Percentiles rank a stretch among this genome's conserved stretches.
Evolutionary conservation across 768 basidiomycete genomes (phyloP).

Genomic region (Pulveroboletus sp.): DNA sequence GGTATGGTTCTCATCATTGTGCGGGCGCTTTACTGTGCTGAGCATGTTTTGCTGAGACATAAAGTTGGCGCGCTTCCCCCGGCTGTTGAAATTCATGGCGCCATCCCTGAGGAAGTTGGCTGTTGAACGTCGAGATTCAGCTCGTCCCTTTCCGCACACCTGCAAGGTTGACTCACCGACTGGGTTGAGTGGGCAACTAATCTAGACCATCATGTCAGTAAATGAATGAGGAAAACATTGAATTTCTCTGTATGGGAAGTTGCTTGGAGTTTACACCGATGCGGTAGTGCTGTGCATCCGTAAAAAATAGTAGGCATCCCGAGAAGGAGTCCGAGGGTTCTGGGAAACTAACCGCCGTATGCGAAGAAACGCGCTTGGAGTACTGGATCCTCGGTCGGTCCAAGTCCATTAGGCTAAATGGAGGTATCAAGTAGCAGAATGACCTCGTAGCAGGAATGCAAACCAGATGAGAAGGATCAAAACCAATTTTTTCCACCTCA

Average conservation of each 20-base stretch:
- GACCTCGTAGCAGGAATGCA: background rate
- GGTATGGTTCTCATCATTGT: conserved; percentile 40
- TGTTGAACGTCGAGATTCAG: conserved; percentile 2
- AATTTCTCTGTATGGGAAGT: conserved; percentile 28
- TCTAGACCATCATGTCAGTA: conserved; percentile 11
- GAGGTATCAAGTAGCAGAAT: background rate
- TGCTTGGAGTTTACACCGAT: conserved; percentile 38
- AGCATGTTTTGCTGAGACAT: conserved; percentile 35
- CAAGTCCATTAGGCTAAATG: conserved; percentile 33
- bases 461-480: conserved; percentile 51
- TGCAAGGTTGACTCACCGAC: no score
- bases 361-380: conserved; percentile 58
- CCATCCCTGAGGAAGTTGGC: conserved; percentile 41
- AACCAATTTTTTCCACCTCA: conserved; percentile 44
- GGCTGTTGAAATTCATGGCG: conserved; percentile 35
- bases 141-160: conserved; percentile 13
- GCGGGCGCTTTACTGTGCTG: conserved; percentile 31
- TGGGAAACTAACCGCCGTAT: conserved; percentile 41
- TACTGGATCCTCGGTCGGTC: conserved; percentile 55
- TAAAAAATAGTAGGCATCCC: background rate
- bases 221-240: background rate
- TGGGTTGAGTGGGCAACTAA: conserved; percentile 38
- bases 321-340: background rate
- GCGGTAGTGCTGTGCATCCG: conserved; percentile 40
- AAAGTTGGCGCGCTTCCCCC: conserved; percentile 39